Evolutionary conservation across 2,329 filamentous ascomycete species (phyloP).

Genomic region (Byssochlamys sp.): DNA sequence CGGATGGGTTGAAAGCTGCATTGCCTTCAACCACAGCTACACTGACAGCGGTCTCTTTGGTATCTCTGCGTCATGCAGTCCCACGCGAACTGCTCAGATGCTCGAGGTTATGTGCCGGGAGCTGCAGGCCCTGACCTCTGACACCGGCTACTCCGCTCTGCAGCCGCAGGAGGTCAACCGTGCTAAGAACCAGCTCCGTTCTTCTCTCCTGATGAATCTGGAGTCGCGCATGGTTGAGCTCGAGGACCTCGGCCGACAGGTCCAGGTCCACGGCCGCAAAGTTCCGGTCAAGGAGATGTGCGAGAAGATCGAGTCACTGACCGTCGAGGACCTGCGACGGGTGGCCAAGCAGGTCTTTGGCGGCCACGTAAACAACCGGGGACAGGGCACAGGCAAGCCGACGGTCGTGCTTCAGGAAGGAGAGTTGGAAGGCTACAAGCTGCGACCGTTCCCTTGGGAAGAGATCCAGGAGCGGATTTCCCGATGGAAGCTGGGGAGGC

Average conservation of each 20-base stretch:
- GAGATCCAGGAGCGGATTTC: constrained; percentile 82
- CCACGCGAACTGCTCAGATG: constrained; percentile 69
- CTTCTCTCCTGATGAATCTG: constrained; percentile 88
- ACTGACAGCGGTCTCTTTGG: constrained; percentile 92
- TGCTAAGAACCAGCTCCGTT: constrained; percentile 93
- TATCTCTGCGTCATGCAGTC: constrained; percentile 77
- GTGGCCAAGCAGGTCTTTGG: constrained; percentile 72
- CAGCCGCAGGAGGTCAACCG: constrained; percentile 70
- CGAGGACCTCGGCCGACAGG: constrained; percentile 86
- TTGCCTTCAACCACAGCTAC: constrained; percentile 96
- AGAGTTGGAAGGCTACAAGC: constrained; percentile 58
- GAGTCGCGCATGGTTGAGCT: constrained; percentile 95
- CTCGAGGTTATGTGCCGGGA: constrained; percentile 92
- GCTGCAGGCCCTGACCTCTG: constrained; percentile 65
- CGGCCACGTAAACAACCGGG: constrained; percentile 64
- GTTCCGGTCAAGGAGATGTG: constrained; percentile 92
- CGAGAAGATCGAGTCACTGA: constrained; percentile 69
- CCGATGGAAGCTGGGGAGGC: constrained; percentile 68
- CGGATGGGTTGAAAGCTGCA: constrained; percentile 91
- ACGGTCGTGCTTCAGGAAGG: constrained; percentile 94
- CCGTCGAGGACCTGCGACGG: constrained; percentile 66
- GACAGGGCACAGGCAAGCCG: constrained; percentile 72
- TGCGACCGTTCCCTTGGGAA: constrained; percentile 67
- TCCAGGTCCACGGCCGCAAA: constrained; percentile 92
- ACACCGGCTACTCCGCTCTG: constrained; percentile 63